phyloP scores from a whole-genome alignment of 2,329 filamentous ascomycete genomes.

The Macrophomina pseudophaseolina region DNA sequence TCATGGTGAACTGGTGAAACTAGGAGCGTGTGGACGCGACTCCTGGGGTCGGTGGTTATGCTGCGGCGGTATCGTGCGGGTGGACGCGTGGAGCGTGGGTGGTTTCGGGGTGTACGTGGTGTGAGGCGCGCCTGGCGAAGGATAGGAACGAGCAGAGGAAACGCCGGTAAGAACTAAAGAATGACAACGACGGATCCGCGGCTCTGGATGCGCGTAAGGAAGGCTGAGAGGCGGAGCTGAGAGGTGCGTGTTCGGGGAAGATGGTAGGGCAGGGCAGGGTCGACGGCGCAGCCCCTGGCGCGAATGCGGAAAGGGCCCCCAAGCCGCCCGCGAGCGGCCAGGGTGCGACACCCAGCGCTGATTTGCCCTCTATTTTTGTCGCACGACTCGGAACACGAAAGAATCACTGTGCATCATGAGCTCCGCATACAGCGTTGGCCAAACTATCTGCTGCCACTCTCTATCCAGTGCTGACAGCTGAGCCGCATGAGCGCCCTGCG shows the following conservation, averaged over 20 bases:
- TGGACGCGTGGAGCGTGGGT: conserved; percentile 23
- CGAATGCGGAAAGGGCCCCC: conserved; percentile 20
- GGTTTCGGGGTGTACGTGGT: conserved; percentile 14
- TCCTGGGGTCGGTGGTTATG: conserved; percentile 14
- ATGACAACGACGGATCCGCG: conserved; percentile 24
- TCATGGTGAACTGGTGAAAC: conserved; percentile 25
- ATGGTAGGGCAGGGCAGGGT: conserved; percentile 18
- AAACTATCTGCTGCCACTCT: neutral
- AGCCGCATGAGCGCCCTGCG: conserved; percentile 11
- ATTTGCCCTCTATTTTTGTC: conserved; percentile 26
- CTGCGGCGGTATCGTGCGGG: conserved; percentile 18
- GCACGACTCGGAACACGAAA: conserved; percentile 21
- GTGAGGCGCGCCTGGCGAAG: conserved; percentile 24
- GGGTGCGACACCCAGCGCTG: conserved; percentile 4
- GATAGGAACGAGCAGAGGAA: conserved; percentile 17
- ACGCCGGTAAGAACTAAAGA: conserved; percentile 23
- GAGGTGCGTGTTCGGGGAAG: conserved; percentile 17
- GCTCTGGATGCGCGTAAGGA: conserved; percentile 22
- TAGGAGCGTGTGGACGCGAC: conserved; percentile 22
- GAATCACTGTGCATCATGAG: conserved; percentile 17
- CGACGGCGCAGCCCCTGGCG: conserved; percentile 24
- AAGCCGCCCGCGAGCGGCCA: conserved; percentile 12
- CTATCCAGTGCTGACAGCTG: conserved; percentile 10
- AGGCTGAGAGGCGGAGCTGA: conserved; percentile 23
- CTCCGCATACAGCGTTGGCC: conserved; percentile 9